Conservation (phyloP, 495 filamentous ascomycete species). For the Penicillium argentinense region DNA sequence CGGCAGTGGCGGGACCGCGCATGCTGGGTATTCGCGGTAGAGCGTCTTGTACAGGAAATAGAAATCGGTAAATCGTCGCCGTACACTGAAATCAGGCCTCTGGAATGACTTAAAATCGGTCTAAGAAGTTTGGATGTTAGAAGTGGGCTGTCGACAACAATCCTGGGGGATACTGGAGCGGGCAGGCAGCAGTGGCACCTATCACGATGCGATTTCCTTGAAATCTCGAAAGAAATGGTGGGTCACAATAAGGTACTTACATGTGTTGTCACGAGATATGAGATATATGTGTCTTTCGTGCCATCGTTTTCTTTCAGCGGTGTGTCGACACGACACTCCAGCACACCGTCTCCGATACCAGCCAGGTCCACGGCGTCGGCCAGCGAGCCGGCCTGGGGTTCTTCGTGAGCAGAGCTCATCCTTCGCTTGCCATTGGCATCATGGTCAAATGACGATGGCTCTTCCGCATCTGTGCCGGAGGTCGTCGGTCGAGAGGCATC, state of each 20-base stretch:
- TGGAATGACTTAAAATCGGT: slow-evolving; percentile 93
- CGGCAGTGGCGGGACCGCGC: slow-evolving; percentile 89
- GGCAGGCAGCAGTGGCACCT: slow-evolving; percentile 19
- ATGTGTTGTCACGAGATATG: slow-evolving; percentile 88
- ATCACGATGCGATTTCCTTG: not conserved
- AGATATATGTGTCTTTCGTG: slow-evolving; percentile 96
- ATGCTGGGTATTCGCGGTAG: slow-evolving; percentile 80
- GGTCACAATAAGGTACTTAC: slow-evolving; percentile 51
- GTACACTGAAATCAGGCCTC: slow-evolving; percentile 69
- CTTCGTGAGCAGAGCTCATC: slow-evolving; percentile 46
- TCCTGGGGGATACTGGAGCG: not conserved
- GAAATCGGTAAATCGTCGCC: slow-evolving; percentile 95
- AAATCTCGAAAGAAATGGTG: too few species aligned
- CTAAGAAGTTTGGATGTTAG: slow-evolving; percentile 44
- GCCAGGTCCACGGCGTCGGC: slow-evolving; percentile 62
- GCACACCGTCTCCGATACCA: slow-evolving; percentile 71
- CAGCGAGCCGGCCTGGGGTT: slow-evolving; percentile 53
- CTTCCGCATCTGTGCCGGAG: slow-evolving; percentile 43
- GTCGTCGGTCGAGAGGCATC: slow-evolving; percentile 51
- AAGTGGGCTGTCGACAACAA: not conserved
- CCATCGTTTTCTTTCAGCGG: slow-evolving; percentile 94
- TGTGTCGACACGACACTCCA: slow-evolving; percentile 78
- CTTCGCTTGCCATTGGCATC: slow-evolving; percentile 55
- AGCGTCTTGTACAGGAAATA: slow-evolving; percentile 94
- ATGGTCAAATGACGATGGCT: slow-evolving; percentile 27